These are phyloP conservation scores for Lentinula sp. DNA, from an alignment of 768 basidiomycete species.

Conservation along the genomic window DNA sequence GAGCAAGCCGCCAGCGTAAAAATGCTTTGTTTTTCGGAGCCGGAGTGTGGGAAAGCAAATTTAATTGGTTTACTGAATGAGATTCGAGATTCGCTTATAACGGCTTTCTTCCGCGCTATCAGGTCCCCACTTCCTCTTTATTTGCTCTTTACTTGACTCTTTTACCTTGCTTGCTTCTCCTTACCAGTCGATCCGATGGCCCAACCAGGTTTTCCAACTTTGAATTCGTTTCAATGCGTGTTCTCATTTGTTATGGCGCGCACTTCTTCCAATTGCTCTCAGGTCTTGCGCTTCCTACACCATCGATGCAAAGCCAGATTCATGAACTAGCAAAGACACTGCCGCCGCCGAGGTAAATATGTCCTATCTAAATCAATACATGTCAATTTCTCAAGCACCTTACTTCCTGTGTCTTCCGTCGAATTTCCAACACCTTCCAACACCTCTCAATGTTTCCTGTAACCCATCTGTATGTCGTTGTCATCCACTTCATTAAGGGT, in stretches of 20 bases:
- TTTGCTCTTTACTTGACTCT: neutral
- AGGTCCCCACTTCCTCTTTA: neutral
- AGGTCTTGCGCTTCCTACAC: slow-evolving; percentile 61
- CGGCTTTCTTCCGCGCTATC: neutral
- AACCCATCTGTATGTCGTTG: neutral
- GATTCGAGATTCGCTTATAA: slow-evolving; percentile 4
- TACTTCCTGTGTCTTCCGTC: neutral
- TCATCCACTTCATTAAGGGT: neutral
- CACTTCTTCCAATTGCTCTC: slow-evolving; percentile 10
- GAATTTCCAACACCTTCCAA: neutral
- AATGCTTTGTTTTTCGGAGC: slow-evolving; percentile 1
- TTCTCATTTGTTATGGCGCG: neutral
- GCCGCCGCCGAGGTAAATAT: neutral
- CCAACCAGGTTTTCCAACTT: neutral
- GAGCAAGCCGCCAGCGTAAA: neutral
- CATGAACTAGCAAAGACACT: slow-evolving; percentile 70
- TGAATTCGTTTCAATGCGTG: neutral
- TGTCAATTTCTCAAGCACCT: neutral
- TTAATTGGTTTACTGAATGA: neutral
- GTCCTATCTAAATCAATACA: neutral
- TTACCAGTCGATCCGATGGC: neutral
- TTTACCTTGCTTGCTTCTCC: neutral
- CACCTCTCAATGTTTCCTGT: neutral
- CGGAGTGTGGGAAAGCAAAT: neutral
- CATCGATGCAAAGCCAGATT: slow-evolving; percentile 73